A percentile compares a stretch with the other conserved stretches of the same genome.
These are phyloP conservation scores for Penicillium nucicola DNA, from an alignment of 495 filamentous ascomycete species.

Conservation along the genomic window DNA sequence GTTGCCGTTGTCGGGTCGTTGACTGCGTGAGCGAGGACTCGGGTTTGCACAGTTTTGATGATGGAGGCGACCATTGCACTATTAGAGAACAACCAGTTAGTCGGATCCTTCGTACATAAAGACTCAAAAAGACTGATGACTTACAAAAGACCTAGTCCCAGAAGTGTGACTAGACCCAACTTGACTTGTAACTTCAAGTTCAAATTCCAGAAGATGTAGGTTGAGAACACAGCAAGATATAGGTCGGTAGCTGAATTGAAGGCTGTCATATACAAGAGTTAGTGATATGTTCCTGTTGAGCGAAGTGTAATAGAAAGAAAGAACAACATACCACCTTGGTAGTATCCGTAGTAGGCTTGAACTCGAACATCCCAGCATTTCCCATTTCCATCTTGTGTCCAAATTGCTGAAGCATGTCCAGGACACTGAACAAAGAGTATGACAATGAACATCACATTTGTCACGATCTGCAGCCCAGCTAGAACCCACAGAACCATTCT, in stretches of 20 bases:
- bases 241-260: slow-evolving; percentile 46
- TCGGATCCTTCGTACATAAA: no score
- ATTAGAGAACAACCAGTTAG: background rate
- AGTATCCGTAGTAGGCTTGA: slow-evolving; percentile 39
- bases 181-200: slow-evolving; percentile 43
- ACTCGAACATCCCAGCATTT: slow-evolving; percentile 33
- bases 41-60: slow-evolving; percentile 27
- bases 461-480: slow-evolving; percentile 19
- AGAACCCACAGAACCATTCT: slow-evolving; percentile 33
- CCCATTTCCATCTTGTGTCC: slow-evolving; percentile 29
- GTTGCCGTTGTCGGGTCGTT: slow-evolving; percentile 27
- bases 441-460: slow-evolving; percentile 27
- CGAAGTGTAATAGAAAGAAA: background rate
- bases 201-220: slow-evolving; percentile 41
- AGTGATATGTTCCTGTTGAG: no score
- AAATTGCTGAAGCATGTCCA: slow-evolving; percentile 32
- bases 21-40: slow-evolving; percentile 19
- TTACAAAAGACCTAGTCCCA: slow-evolving; percentile 47
- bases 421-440: slow-evolving; percentile 41
- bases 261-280: slow-evolving; percentile 13
- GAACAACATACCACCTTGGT: slow-evolving; percentile 32
- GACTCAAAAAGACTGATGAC: background rate
- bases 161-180: slow-evolving; percentile 39
- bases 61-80: slow-evolving; percentile 34
- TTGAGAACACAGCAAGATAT: slow-evolving; percentile 48